A percentile compares a stretch with the other conserved stretches of the same genome.
Conservation (phyloP, 306 rosid species). For the Begonia masoniana region DNA sequence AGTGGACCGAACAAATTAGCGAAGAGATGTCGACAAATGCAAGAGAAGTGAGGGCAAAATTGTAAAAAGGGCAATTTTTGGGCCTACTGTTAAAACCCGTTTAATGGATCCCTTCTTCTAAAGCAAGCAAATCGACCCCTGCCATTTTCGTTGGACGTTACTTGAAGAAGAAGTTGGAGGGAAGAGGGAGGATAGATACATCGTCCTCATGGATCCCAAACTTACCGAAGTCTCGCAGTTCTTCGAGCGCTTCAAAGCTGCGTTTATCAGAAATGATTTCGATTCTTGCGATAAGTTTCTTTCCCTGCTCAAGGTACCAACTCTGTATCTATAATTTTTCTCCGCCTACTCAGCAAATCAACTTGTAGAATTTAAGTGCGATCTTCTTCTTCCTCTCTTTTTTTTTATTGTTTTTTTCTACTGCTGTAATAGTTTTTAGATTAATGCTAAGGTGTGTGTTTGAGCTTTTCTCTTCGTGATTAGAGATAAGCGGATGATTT, state of each 20-base stretch:
- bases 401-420: neutral
- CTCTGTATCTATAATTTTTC: constrained; percentile 23
- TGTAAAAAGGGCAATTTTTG: too few species aligned
- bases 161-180: constrained; percentile 7
- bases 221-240: constrained; percentile 56
- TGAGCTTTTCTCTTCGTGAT: too few species aligned
- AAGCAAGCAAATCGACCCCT: constrained; percentile 7
- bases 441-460: too few species aligned
- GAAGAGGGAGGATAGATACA: neutral
- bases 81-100: too few species aligned
- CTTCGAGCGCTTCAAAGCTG: constrained; percentile 78
- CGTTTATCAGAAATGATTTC: constrained; percentile 45
- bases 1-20: too few species aligned
- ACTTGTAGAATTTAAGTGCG: too few species aligned
- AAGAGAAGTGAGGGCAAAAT: too few species aligned
- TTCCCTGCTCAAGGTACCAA: constrained; percentile 66
- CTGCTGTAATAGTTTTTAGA: neutral
- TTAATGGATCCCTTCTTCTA: constrained; percentile 12
- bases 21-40: too few species aligned
- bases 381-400: neutral
- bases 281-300: constrained; percentile 33
- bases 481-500: too few species aligned
- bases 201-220: constrained; percentile 57
- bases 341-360: neutral
- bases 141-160: neutral